These are phyloP conservation scores for Paxillus rubicundulus DNA, from an alignment of 768 basidiomycete genomes.

Conservation along the genomic window DNA sequence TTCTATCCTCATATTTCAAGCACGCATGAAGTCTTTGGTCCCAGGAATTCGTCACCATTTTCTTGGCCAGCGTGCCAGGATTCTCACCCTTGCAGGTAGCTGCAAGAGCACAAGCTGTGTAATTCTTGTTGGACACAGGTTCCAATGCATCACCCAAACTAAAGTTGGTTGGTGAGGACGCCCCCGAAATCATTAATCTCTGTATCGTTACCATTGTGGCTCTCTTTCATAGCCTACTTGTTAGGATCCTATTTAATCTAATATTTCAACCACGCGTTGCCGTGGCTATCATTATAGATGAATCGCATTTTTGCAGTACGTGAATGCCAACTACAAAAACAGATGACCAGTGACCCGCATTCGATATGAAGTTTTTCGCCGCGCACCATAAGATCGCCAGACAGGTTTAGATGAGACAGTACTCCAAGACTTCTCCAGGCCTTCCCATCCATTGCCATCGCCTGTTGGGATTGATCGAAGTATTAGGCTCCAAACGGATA, in stretches of 20 bases:
- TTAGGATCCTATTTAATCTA: background rate
- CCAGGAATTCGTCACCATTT: background rate
- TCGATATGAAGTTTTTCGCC: background rate
- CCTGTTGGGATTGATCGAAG: constrained; percentile 57
- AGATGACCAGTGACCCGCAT: background rate
- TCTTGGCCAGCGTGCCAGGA: constrained; percentile 5
- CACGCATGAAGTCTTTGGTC: constrained; percentile 5
- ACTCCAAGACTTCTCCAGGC: constrained; percentile 62
- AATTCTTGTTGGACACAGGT: constrained; percentile 7
- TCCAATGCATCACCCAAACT: constrained; percentile 8
- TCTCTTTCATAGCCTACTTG: background rate
- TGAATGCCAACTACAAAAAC: background rate
- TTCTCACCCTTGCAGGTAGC: constrained; percentile 2
- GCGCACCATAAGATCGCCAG: constrained; percentile 11
- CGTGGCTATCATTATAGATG: background rate
- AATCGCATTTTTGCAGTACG: constrained; percentile 1
- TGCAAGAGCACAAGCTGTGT: constrained; percentile 5
- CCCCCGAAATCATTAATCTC: constrained; percentile 9
- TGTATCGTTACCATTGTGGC: constrained; percentile 1
- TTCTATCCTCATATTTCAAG: constrained; percentile 6
- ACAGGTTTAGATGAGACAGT: constrained; percentile 22
- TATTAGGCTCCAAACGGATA: constrained; percentile 70
- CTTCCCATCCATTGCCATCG: constrained; percentile 90
- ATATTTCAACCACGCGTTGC: background rate
- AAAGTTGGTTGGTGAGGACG: constrained; percentile 10